These are phyloP conservation scores for Rugonectria rugulosa DNA, from an alignment of 2,329 filamentous ascomycete genomes.

Conservation along the genomic window DNA sequence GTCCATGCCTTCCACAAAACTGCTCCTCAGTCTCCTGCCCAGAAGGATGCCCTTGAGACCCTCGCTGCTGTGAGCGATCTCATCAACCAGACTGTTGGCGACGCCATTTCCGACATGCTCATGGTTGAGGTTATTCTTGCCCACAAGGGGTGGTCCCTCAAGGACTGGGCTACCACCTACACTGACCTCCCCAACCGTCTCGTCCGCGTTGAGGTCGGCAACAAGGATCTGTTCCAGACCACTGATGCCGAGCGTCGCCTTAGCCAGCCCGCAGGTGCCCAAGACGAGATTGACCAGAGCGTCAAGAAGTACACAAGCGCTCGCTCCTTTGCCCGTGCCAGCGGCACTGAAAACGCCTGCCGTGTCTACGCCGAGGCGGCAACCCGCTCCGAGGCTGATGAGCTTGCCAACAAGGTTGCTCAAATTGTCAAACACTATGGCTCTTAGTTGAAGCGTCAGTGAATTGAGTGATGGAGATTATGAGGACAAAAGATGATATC, in stretches of 20 bases:
- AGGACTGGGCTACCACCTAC: constrained; percentile 94
- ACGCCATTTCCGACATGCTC: constrained; percentile 94
- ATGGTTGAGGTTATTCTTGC: constrained; percentile 96
- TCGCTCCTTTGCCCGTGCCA: constrained; percentile 88
- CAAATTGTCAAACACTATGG: constrained; percentile 72
- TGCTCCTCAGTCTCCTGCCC: constrained; percentile 87
- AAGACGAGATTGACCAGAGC: constrained; percentile 84
- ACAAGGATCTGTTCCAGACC: constrained; percentile 89
- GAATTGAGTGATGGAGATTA: constrained; percentile 17
- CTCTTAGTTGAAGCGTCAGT: constrained; percentile 39
- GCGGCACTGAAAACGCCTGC: constrained; percentile 94
- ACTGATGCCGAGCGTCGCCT: constrained; percentile 92
- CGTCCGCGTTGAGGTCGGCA: constrained; percentile 87
- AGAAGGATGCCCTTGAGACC: constrained; percentile 87
- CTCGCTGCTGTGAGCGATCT: constrained; percentile 85
- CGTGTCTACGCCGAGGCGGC: constrained; percentile 95
- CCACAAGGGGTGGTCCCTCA: constrained; percentile 89
- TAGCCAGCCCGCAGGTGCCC: constrained; percentile 78
- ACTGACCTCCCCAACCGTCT: constrained; percentile 93
- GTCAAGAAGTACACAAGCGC: constrained; percentile 92
- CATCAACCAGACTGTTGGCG: constrained; percentile 98
- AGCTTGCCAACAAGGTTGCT: constrained; percentile 84
- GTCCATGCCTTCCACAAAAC: constrained; percentile 79
- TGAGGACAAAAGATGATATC: constrained; percentile 1
- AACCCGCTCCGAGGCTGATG: constrained; percentile 87